Conservation (phyloP, 2,329 filamentous ascomycete genomes). For the Penicillium sp. region DNA sequence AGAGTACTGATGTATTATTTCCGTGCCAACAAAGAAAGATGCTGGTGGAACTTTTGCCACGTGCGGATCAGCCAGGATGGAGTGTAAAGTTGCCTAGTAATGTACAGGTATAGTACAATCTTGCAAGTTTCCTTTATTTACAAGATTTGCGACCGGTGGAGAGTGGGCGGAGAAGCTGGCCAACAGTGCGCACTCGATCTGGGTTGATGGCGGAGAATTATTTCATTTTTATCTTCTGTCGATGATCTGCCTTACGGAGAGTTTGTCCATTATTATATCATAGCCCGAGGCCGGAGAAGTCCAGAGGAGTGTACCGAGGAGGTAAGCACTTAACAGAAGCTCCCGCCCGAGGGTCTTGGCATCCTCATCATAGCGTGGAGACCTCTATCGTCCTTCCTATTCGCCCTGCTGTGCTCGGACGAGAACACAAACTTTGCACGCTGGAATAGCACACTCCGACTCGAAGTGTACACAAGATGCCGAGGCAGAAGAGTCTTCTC, state of each 20-base stretch:
- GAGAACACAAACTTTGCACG: neutral
- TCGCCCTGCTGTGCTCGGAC: neutral
- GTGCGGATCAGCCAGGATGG: conserved; percentile 18
- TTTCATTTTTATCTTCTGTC: neutral
- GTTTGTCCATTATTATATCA: neutral
- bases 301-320: neutral
- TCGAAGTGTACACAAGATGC: conserved; percentile 27
- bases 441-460: neutral
- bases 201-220: neutral
- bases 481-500: conserved; percentile 40
- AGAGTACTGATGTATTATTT: no score
- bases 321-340: neutral
- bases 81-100: neutral
- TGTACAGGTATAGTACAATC: neutral
- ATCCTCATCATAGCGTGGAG: neutral
- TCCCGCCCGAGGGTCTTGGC: neutral
- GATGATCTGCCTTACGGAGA: neutral
- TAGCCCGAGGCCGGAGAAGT: neutral
- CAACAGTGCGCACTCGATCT: neutral
- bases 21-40: neutral
- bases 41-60: conserved; percentile 20
- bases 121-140: neutral
- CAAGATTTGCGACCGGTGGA: neutral
- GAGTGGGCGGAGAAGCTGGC: neutral
- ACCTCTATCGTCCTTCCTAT: neutral